A percentile compares a stretch with the other conserved stretches of the same genome.
phyloP scores from a whole-genome alignment of 305 asterid genomes.

The Fraxinus sp. region DNA sequence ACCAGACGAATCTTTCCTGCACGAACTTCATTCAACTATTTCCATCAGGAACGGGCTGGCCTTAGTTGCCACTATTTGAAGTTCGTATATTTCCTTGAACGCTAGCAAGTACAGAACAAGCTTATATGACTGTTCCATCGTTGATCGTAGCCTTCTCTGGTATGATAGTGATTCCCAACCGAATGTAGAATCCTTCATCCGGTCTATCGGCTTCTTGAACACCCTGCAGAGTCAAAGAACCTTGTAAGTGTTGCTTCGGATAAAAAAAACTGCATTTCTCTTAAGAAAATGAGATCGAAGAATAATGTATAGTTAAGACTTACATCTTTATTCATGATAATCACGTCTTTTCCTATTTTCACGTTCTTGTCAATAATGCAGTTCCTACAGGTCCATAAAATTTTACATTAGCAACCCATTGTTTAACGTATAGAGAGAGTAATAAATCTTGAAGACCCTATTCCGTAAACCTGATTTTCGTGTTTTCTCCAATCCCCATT shows the following conservation, averaged over 20 bases:
- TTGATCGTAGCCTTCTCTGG: constrained; percentile 73
- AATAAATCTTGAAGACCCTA: neutral
- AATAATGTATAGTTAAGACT: constrained; percentile 21
- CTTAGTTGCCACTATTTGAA: neutral
- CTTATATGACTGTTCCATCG: constrained; percentile 69
- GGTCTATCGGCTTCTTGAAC: constrained; percentile 78
- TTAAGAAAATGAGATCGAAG: neutral
- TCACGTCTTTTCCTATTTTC: constrained; percentile 78
- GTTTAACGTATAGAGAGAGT: neutral
- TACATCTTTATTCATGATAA: constrained; percentile 86
- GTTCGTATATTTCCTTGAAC: neutral
- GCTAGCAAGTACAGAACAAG: neutral
- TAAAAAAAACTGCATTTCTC: neutral
- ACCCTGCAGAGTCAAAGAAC: constrained; percentile 41
- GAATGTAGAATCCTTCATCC: constrained; percentile 76
- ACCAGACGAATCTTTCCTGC: neutral
- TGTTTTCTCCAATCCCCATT: constrained; percentile 76
- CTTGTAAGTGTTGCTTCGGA: neutral
- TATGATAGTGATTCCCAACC: constrained; percentile 70
- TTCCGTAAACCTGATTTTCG: constrained; percentile 73
- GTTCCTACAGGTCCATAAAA: constrained; percentile 41
- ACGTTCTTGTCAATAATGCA: constrained; percentile 94
- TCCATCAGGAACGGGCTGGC: neutral
- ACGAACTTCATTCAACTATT: neutral
- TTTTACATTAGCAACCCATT: neutral